Base-by-base conservation (phyloP, 352 stramenopile genomes). In the Globisporangium spiculum region DNA sequence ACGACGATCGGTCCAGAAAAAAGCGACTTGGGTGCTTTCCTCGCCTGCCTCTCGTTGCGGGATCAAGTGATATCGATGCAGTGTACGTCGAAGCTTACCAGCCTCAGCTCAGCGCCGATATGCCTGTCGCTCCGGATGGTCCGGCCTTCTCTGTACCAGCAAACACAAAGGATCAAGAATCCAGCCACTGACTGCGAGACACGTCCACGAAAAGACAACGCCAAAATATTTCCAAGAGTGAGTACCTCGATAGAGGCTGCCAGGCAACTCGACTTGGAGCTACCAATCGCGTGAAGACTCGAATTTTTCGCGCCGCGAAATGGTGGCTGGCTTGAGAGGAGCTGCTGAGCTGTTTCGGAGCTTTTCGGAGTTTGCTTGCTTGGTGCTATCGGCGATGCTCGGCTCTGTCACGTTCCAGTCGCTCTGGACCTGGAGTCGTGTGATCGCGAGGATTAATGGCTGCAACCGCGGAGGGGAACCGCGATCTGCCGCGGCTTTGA, bases 161-260 rank as follows among this genome's bases (percentile, higher is more conserved):
- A 38, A 38, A 38, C 32, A 38, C 54, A 52, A 52, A 34, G 32
- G 20, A 4, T 63, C 57, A 18, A 56, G 41, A 56, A 38, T 41
- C 34, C 22, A 65, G 26, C 60, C 60, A 44, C 24, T 30, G 59
- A 10, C 16, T 26, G 22, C 60, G 41, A 65, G 59, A 56, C 60
- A 65, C 36, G 38, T 36, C 59, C 59, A 24, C 14, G 18, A 20
- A 34, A 34, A 16, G 54, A 34, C 54, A 36, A 41, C 48, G 48
- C n/a, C 20, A 60, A 60, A 41, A 41, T 60, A 32, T 41, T 34
- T 53, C 22, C 36, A n/a, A 27, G 7, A 20, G 27, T 32, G 32
- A 38, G 34, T 26, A 63, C 38, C 56, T 48, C 36, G 41, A 65
- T 65, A 55, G 44, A 65, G 59, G 36, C 59, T 65, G 59, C 38